Base-by-base conservation (phyloP, 345 rosid species). In the Sisymbrium irio region DNA sequence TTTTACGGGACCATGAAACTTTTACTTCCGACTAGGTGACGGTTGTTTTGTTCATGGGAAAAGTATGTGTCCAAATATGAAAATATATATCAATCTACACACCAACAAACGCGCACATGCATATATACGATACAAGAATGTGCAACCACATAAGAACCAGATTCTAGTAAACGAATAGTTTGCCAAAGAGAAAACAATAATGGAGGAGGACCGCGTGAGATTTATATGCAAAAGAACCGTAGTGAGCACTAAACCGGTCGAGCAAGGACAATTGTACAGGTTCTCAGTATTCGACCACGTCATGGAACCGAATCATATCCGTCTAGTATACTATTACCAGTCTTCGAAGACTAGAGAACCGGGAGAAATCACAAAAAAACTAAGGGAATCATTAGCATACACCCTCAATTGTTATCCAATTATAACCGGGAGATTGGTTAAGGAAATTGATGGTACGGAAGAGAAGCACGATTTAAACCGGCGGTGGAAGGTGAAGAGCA, bases 401-500 rank as follows among this genome's bases (percentile, higher is more conserved):
- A 66, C 75, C 12, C 79, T 89, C 9, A 84, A 86, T 0, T 32
- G 68, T 33, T 88, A 80, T 27, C 96, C 96, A 0, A 71, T 72
- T 9, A 13, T 81, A 66, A 85, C 84, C 4, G 92, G 96, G 13
- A 82, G 96, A 53, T 45, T 92, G 67, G 60, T 77, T 5, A 81
- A 61, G 67, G 79, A 69, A 37, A 62, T 2, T 4, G 71, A 69
- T 36, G 75, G 61, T 55, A 36, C n/a, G 13, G 74, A 68, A n/a
- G 68, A 59, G 20, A 64, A 64, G 12, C 42, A 78, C 6, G n/a
- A 51, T 13, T 42, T 71, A 27, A 86, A 11, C 22, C 58, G 51
- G 1, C 58, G 51, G 1, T 88, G 96, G 97, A 82, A 67, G 76
- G 75, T 92, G 19, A 87, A 81, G 63, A 89, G 91, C 67, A 92